These are phyloP conservation scores for Phytomonas francai DNA, from an alignment of 208 protist species.

Conservation along the genomic window DNA sequence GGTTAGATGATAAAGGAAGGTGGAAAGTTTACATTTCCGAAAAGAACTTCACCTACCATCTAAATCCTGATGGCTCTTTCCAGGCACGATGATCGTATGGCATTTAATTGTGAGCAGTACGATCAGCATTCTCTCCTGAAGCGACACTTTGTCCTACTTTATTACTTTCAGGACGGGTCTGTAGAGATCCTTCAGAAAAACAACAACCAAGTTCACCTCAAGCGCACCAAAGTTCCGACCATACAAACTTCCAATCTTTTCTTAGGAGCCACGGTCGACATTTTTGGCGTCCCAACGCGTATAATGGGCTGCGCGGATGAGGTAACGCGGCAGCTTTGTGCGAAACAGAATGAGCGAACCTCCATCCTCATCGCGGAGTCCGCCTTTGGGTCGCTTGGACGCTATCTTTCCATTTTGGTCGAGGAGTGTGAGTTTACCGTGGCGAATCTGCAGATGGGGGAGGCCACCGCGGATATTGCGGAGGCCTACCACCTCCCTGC, in stretches of 20 bases:
- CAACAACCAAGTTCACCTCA: constrained; percentile 49
- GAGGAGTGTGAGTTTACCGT: constrained; percentile 79
- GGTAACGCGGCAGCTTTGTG: constrained; percentile 71
- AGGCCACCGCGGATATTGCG: constrained; percentile 28
- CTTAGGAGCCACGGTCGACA: constrained; percentile 46
- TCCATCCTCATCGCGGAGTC: constrained; percentile 53
- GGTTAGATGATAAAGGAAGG: too few species aligned
- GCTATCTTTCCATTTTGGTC: constrained; percentile 59
- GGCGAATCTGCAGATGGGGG: constrained; percentile 56
- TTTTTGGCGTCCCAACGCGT: constrained; percentile 52
- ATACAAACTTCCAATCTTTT: constrained; percentile 44
- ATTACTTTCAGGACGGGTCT: constrained; percentile 68
- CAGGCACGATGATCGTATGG: constrained; percentile 67
- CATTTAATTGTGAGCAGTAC: constrained; percentile 66
- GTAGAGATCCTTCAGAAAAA: constrained; percentile 62
- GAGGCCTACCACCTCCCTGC: constrained; percentile 34
- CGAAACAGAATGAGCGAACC: constrained; percentile 54
- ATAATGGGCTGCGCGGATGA: constrained; percentile 72
- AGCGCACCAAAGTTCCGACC: constrained; percentile 34
- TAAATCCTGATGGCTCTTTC: constrained; percentile 45
- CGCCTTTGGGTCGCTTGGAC: constrained; percentile 41
- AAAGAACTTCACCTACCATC: too few species aligned
- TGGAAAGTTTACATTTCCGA: too few species aligned
- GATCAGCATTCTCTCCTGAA: constrained; percentile 47
- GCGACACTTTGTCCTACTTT: constrained; percentile 49